Base-by-base conservation (phyloP, 768 basidiomycete species). In the Boletus huronensis region DNA sequence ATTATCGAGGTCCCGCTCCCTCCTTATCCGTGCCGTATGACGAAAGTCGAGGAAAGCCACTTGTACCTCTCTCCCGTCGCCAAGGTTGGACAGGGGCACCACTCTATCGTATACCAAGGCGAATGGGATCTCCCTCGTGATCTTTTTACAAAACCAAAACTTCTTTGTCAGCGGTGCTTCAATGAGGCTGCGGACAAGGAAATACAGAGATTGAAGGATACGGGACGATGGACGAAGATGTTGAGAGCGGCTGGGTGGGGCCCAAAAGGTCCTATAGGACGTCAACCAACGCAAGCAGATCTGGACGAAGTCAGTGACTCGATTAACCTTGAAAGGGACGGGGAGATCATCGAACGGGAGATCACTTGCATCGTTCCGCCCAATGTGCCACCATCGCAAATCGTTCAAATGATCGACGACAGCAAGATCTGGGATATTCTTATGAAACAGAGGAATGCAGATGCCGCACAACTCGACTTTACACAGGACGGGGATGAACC, bases 121-220 rank as follows among this genome's bases (percentile, higher is more conserved):
- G 78, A 81, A 50, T 78, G 77, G 72, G 80, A 81, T 38, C 60
- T 85, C 2, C 82, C 83, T 1, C 74, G 76, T 1, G 65, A 71
- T 17, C 17, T 76, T 6, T 66, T 81, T 5, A 47, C 68, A 6
- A 66, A 63, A 3, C 68, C 71, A 2, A 55, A 60, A 0, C 21
- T 81, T 2, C 21, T 81, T 2, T 82, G 81, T 64, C 29, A 44
- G 0, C 7, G 52, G 7, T 83, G 82, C 44, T 67, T 78, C 26
- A 32, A 63, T 13, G 67, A 70, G 4, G 71, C 73, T 14, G 55
- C 68, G 23, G 43, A 60, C 13, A 58, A 61, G 45, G 64, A 70
- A 14, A 25, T 63, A 16, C 34, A 54, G 44, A 44, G 54, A 11
- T 29, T 68, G n/a, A 68, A 70, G 21, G 53, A 64, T 28, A 57